A percentile compares a stretch with the other conserved stretches of the same genome.
phyloP scores from a whole-genome alignment of 2,329 filamentous ascomycete genomes.

The Venturia pyrina region DNA sequence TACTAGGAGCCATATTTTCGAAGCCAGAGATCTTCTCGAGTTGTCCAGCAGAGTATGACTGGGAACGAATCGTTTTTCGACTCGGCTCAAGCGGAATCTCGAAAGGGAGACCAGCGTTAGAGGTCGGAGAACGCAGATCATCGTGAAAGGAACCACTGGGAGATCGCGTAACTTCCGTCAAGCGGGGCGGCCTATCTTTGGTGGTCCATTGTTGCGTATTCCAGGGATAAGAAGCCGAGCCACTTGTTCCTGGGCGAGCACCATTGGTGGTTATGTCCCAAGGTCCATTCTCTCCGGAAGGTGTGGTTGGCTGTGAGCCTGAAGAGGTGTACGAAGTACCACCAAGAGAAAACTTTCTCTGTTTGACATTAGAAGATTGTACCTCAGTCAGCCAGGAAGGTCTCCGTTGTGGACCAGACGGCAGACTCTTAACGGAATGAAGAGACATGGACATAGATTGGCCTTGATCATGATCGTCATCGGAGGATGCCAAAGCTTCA shows the following conservation, averaged over 20 bases:
- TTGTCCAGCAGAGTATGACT: conserved; percentile 93
- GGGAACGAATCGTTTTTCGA: conserved; percentile 85
- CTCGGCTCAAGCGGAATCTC: conserved; percentile 81
- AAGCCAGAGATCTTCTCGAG: conserved; percentile 43
- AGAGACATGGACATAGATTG: conserved; percentile 12
- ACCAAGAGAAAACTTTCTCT: conserved; percentile 66
- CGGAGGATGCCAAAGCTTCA: conserved; percentile 13
- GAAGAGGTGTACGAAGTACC: conserved; percentile 56
- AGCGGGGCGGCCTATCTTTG: conserved; percentile 16
- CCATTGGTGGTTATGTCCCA: conserved; percentile 32
- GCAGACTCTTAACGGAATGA: conserved; percentile 12
- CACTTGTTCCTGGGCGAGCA: conserved; percentile 26
- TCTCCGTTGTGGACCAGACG: conserved; percentile 7
- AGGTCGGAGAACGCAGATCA: conserved; percentile 25
- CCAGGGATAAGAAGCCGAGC: conserved; percentile 33
- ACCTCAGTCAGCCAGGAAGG: conserved; percentile 82
- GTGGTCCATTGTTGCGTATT: conserved; percentile 24
- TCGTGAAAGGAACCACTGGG: conserved; percentile 8
- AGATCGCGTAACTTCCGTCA: conserved; percentile 11
- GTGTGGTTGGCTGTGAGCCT: conserved; percentile 71
- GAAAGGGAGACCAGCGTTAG: conserved; percentile 46
- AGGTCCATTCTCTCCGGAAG: conserved; percentile 52
- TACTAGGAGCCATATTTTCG: not conserved
- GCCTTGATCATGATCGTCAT: conserved; percentile 13
- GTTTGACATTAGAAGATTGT: conserved; percentile 42